Evolutionary conservation across 2,329 filamentous ascomycete genomes (phyloP), one percentile per base, ranked within the genome.

Genomic region (Colletotrichum echinochloae): DNA sequence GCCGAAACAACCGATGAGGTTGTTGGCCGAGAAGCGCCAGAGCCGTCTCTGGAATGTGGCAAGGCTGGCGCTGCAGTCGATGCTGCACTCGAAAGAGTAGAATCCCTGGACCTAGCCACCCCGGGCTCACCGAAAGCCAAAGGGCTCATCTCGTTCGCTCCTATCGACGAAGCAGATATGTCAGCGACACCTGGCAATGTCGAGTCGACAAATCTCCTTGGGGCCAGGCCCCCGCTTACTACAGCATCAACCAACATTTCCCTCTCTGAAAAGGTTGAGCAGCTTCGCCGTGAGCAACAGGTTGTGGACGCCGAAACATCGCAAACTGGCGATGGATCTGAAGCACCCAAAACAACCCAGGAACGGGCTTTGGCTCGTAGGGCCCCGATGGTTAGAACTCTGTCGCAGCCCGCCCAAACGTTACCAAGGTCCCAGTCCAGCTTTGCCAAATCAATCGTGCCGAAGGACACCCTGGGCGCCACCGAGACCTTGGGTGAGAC

Each of bases 251-350:
- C 64, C 14, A 69, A 60, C 5, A 70, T 78, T 52, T 77, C 78
- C 0, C 75, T 87, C 57, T 80, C 81, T 0, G 85, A 87, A 65
- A 86, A 82, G 71, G 81, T 87, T 3, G 85, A 87, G 57, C 83
- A 87, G 68, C 80, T 88, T 65, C 85, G 86, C 23, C 84, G 85
- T 20, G 85, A 87, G 71, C 84, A 87, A 33, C 81, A 81, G 51
- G 76, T 79, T 3, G 73, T 76, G 51, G 74, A 77, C 5, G 73
- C 75, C 11, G 81, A 84, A 61, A 75, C 74, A n/a, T 74, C 70
- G 2, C 73, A 66, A 23, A 70, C 18, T 66, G 74, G 23, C 56
- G 75, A 48, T 65, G 67, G 51, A 16, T 66, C 70, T 18, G 77
- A 78, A 30, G 70, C 78, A 62, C 51, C 74, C 18, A 77, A 75